phyloP scores from a whole-genome alignment of 2,329 filamentous ascomycete genomes.

The Colletotrichum spaethianum region DNA sequence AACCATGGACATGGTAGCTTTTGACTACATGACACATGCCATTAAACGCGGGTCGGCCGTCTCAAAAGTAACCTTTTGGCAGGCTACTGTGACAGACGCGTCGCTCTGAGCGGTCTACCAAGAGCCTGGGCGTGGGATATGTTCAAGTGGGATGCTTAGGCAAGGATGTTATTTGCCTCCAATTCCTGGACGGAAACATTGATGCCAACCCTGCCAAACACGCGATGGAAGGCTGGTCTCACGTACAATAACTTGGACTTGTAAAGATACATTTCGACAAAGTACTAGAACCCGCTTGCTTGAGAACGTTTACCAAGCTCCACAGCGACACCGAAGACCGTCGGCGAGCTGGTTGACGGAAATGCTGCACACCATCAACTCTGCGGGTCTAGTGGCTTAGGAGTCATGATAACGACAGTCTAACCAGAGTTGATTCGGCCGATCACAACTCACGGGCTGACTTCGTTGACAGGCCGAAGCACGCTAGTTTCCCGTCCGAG shows the following conservation, averaged over 20 bases:
- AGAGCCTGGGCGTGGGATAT: slow-evolving; percentile 4
- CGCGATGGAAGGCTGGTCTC: slow-evolving; percentile 20
- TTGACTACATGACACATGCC: slow-evolving; percentile 19
- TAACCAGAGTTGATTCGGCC: slow-evolving; percentile 10
- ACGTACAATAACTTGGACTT: background rate
- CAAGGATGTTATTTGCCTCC: slow-evolving; percentile 20
- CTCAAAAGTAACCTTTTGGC: slow-evolving; percentile 17
- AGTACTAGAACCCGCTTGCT: slow-evolving; percentile 11
- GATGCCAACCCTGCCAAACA: slow-evolving; percentile 29
- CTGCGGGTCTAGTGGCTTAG: slow-evolving; percentile 3
- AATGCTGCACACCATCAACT: slow-evolving; percentile 25
- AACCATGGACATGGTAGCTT: slow-evolving; percentile 5
- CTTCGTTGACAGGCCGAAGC: slow-evolving; percentile 24
- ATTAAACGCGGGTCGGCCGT: slow-evolving; percentile 23
- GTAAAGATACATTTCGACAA: slow-evolving; percentile 25
- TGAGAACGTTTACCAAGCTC: background rate
- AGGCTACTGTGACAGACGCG: background rate
- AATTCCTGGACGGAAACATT: slow-evolving; percentile 17
- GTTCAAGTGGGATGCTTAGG: background rate
- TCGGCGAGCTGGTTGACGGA: background rate
- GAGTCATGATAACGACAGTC: slow-evolving; percentile 25
- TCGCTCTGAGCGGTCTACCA: slow-evolving; percentile 4
- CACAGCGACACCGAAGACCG: slow-evolving; percentile 5
- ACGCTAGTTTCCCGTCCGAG: slow-evolving; percentile 32
- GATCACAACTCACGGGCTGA: slow-evolving; percentile 15